These are phyloP conservation scores for Porcisia deanei DNA, from an alignment of 208 protist species.

Conservation along the genomic window DNA sequence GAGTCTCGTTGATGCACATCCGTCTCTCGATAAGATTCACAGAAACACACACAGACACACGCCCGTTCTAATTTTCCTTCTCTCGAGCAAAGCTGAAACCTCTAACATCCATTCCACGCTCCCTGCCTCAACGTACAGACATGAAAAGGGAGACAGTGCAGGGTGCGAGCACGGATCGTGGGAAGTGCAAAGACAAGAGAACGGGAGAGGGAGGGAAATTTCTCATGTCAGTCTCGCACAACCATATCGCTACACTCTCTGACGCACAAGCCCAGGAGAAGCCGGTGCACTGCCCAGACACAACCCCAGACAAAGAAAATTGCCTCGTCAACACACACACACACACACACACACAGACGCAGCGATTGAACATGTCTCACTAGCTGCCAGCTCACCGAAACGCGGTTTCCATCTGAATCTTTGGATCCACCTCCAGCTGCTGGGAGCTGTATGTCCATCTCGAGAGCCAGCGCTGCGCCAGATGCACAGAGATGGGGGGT, in stretches of 20 bases:
- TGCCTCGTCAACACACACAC: background rate
- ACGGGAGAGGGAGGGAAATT: background rate
- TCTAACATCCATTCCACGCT: background rate
- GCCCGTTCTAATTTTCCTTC: background rate
- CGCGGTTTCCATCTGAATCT: slow-evolving; percentile 83
- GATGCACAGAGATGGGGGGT: slow-evolving; percentile 42
- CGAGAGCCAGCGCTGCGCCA: slow-evolving; percentile 79
- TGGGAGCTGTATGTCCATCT: slow-evolving; percentile 87
- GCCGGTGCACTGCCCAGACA: background rate
- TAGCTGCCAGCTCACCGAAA: slow-evolving; percentile 40
- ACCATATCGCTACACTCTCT: background rate
- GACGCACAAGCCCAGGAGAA: background rate
- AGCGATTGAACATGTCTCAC: background rate
- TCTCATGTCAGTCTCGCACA: background rate
- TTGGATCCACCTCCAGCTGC: slow-evolving; percentile 82
- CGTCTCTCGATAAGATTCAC: background rate
- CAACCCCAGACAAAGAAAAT: background rate
- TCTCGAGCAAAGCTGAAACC: background rate
- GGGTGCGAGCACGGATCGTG: background rate
- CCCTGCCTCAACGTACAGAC: background rate
- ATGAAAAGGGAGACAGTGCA: background rate
- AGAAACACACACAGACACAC: too few relatives aligned
- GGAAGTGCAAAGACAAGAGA: too few relatives aligned
- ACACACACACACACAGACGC: background rate
- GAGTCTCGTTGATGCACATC: background rate